A percentile compares a stretch with the other conserved stretches of the same genome.
phyloP scores from a whole-genome alignment of 2,329 filamentous ascomycete species.

The Verticillium nubilum region DNA sequence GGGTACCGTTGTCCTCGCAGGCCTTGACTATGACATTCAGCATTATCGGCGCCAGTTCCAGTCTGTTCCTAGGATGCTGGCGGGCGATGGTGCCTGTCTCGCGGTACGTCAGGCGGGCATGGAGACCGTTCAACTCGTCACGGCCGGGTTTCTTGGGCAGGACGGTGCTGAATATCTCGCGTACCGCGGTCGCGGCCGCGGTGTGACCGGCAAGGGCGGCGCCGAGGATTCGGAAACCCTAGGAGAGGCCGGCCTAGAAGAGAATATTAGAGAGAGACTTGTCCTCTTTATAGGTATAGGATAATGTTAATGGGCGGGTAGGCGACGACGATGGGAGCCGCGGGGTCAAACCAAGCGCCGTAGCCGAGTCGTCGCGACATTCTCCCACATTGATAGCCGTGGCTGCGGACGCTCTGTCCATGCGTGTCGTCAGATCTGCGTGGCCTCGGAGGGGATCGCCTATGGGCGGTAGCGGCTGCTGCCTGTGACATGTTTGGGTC shows the following conservation, averaged over 20 bases:
- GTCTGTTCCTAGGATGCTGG: not conserved
- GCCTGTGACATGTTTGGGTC: no score
- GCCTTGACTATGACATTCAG: no score
- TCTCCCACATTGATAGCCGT: no score
- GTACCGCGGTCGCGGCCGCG: not conserved
- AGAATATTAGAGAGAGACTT: not conserved
- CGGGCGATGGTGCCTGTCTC: not conserved
- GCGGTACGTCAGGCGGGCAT: not conserved
- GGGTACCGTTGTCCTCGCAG: no score
- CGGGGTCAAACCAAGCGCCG: not conserved
- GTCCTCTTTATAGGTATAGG: not conserved
- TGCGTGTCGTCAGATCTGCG: no score
- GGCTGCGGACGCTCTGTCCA: no score
- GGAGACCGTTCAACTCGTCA: not conserved
- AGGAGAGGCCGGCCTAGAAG: not conserved
- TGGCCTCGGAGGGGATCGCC: no score
- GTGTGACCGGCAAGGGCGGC: not conserved
- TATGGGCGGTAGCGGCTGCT: no score
- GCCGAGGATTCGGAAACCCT: not conserved
- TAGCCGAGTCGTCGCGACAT: constrained; percentile 1
- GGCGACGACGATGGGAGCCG: not conserved
- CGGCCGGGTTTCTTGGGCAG: not conserved
- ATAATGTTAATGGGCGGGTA: constrained; percentile 1
- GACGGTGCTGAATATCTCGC: not conserved
- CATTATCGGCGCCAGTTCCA: no score